Base-by-base conservation (phyloP, 495 filamentous ascomycete genomes). In the Hypoxylon intermedium region DNA sequence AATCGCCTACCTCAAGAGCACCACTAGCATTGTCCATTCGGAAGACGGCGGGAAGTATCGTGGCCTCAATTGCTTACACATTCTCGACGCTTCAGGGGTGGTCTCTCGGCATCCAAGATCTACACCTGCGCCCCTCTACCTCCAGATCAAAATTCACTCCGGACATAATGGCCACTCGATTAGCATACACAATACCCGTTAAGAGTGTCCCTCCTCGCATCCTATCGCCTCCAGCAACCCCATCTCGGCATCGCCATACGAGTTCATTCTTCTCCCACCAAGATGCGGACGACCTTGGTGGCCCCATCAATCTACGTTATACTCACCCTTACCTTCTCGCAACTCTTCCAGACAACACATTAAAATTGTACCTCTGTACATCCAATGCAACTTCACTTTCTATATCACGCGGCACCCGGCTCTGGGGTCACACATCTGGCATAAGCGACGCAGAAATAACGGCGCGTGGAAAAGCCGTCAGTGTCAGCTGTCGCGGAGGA, bases 381-480 rank as follows among this genome's bases (percentile, higher is more conserved):
- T 96, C 92, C 1, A 89, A 82, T 6, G 75, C 84, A 3, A 74
- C 82, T 0, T 75, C 78, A 1, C 79, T 97, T 6, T 83, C 80
- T 12, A 88, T 98, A 36, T 85, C 88, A 18, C 76, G 83, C 0
- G 92, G 91, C 12, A 90, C 84, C 42, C 81, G 89, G 19, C 82
- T 98, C 6, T 97, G 90, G 89, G 94, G 94, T 13, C 94, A 98
- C 65, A 98, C 94, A 0, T 96, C 93, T 1, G 90, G 91, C 0
- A 90, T 98, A 11, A 89, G 88, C 33, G 85, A 87, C 9, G 93
- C 90, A 19, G 87, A 97, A 57, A 89, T 98, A 37, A 93, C 89
- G 16, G 84, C 87, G 12, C 84, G 90, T 15, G 94, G 94, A 9
- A 96, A 91, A 70, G 94, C 94, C 0, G 89, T 98, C 0, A 96